These are phyloP conservation scores for Fraxinus albicans DNA, from an alignment of 305 asterid species.

Conservation along the genomic window DNA sequence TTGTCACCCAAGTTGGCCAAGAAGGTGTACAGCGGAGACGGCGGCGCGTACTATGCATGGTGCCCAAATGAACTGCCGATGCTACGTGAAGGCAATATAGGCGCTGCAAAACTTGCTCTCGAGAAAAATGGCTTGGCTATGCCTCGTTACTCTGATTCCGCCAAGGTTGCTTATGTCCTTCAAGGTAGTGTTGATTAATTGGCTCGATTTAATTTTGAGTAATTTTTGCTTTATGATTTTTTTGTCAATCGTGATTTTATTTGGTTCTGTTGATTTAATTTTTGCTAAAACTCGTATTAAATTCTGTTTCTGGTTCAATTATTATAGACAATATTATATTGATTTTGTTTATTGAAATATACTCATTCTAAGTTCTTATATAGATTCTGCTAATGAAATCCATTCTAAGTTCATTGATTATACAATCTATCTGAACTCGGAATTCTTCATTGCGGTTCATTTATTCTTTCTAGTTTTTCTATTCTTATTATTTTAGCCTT, in stretches of 20 bases:
- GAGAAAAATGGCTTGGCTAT: constrained; percentile 16
- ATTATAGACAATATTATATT: neutral
- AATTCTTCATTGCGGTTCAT: neutral
- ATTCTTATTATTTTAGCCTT: too few relatives aligned
- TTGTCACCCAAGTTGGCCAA: constrained; percentile 23
- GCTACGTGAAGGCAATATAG: constrained; percentile 28
- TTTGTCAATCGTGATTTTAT: neutral
- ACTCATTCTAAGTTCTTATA: too few relatives aligned
- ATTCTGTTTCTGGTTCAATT: neutral
- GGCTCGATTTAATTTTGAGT: neutral
- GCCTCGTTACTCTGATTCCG: constrained; percentile 27
- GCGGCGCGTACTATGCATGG: constrained; percentile 27
- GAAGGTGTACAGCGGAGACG: constrained; percentile 20
- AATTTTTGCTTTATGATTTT: neutral
- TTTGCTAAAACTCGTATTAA: neutral
- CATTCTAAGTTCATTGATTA: neutral
- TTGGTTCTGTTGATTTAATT: neutral
- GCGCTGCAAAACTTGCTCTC: constrained; percentile 20
- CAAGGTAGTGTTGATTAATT: constrained; percentile 1
- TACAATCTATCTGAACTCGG: neutral
- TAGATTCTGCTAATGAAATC: neutral
- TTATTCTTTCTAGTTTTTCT: too few relatives aligned
- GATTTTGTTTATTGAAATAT: neutral
- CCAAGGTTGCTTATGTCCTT: constrained; percentile 25
- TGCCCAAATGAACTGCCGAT: constrained; percentile 28